Conservation (phyloP, 2,329 filamentous ascomycete genomes). For the Tolypocladium endophyticum region DNA sequence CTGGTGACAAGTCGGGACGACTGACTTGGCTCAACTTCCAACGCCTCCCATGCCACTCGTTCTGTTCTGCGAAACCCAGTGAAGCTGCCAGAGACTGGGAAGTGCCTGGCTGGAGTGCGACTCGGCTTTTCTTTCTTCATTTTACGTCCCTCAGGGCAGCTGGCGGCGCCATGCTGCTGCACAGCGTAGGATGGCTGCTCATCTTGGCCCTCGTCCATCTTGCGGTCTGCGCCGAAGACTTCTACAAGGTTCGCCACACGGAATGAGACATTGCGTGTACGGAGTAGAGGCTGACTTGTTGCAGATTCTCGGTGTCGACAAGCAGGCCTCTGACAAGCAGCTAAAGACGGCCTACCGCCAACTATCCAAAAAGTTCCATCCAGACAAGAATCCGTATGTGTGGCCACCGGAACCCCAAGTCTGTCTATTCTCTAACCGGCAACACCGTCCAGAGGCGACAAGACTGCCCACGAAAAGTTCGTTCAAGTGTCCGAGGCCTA, state of each 20-base stretch:
- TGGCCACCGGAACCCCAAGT: neutral
- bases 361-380: constrained; percentile 91
- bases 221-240: constrained; percentile 56
- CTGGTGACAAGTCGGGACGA: constrained; percentile 14
- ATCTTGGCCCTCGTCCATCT: constrained; percentile 44
- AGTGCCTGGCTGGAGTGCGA: neutral
- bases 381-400: constrained; percentile 96
- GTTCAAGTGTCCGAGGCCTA: constrained; percentile 92
- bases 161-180: constrained; percentile 38
- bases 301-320: constrained; percentile 70
- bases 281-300: neutral
- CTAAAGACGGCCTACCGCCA: constrained; percentile 90
- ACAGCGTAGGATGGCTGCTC: constrained; percentile 36
- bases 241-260: constrained; percentile 54
- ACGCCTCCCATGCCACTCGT: neutral
- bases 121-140: neutral
- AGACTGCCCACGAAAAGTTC: constrained; percentile 78
- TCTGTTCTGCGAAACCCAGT: neutral
- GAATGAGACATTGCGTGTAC: neutral
- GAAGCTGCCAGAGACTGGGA: neutral
- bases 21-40: neutral
- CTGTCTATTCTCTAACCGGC: neutral
- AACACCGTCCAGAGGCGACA: constrained; percentile 50
- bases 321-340: constrained; percentile 70
- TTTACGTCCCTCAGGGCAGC: constrained; percentile 7